Percentiles rank a stretch among this genome's conserved stretches.
Evolutionary conservation across 441 rosid species (phyloP).

Genomic region (Pelargonium fulgidum): DNA sequence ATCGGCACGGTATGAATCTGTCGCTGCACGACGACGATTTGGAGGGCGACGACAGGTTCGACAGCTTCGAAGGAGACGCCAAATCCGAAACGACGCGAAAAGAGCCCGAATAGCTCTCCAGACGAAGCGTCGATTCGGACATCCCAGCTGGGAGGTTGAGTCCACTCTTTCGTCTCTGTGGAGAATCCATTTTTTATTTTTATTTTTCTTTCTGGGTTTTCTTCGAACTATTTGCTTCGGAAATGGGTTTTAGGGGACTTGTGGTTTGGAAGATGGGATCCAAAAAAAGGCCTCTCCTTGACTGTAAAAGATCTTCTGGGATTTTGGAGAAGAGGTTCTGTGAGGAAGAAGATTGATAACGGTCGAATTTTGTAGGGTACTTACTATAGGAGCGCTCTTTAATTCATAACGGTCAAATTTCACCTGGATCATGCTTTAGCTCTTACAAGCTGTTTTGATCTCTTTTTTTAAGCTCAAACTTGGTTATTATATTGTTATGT

Average conservation of each 20-base stretch:
- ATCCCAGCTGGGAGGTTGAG: constrained; percentile 89
- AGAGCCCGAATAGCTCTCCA: constrained; percentile 54
- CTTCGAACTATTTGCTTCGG: constrained; percentile 9
- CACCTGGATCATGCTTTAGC: no score
- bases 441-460: neutral
- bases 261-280: neutral
- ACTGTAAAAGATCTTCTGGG: constrained; percentile 20
- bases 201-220: neutral
- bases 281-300: constrained; percentile 31
- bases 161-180: constrained; percentile 61
- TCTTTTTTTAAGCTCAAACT: no score
- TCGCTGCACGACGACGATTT: constrained; percentile 77
- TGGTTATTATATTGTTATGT: no score
- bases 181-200: constrained; percentile 63
- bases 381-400: constrained; percentile 22
- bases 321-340: constrained; percentile 9
- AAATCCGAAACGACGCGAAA: constrained; percentile 54
- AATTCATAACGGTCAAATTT: neutral
- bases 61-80: constrained; percentile 67
- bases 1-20: constrained; percentile 94
- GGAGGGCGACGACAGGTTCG: constrained; percentile 71
- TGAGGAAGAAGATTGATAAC: constrained; percentile 37
- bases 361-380: constrained; percentile 38
- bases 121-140: constrained; percentile 58
- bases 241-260: neutral